Conservation (phyloP, 441 rosid genomes). For the Pelargonium exstipulatum region DNA sequence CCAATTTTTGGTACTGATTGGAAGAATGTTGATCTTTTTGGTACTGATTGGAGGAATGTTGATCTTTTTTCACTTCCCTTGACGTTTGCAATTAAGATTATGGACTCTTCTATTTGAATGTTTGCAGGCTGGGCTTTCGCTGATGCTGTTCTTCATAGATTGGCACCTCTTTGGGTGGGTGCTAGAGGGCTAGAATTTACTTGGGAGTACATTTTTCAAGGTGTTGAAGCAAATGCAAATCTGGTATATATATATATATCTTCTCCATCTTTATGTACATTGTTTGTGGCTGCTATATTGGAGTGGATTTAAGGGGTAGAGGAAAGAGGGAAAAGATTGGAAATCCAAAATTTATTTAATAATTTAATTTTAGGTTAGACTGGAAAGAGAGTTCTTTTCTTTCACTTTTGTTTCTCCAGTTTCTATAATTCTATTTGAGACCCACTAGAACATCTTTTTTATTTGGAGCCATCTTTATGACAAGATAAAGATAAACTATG, state of each 20-base stretch:
- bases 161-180: conserved; percentile 96
- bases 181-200: conserved; percentile 92
- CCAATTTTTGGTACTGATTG: not conserved
- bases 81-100: not conserved
- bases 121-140: conserved; percentile 90
- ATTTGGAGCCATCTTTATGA: too few relatives aligned
- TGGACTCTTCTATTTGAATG: conserved; percentile 6
- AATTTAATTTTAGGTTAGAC: too few relatives aligned
- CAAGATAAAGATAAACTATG: too few relatives aligned
- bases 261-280: not conserved
- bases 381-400: too few relatives aligned
- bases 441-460: too few relatives aligned
- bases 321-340: not conserved
- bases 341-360: not conserved
- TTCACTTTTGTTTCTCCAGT: too few relatives aligned
- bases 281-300: not conserved
- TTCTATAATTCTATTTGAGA: too few relatives aligned
- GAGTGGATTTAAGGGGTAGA: not conserved
- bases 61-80: not conserved
- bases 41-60: not conserved
- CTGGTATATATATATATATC: conserved; percentile 46
- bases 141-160: conserved; percentile 79
- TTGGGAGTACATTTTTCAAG: conserved; percentile 85
- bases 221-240: conserved; percentile 93
- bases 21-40: not conserved